Evolutionary conservation across 768 basidiomycete species (phyloP).

Genomic region (Mrakia blollopis): DNA sequence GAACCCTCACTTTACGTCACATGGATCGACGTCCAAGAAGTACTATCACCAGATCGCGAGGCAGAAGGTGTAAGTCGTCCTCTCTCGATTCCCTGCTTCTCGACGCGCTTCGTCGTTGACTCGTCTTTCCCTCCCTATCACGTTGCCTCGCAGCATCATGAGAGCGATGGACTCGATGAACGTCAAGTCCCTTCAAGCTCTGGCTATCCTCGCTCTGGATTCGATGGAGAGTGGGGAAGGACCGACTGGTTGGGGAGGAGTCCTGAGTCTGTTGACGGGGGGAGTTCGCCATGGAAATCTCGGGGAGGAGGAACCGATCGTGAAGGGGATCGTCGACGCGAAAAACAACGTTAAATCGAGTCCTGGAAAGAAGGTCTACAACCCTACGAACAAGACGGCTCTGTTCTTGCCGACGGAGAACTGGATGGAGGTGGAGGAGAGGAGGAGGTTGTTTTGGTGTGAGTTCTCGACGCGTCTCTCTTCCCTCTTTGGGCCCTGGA

Average conservation of each 20-base stretch:
- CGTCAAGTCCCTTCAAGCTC: constrained; percentile 42
- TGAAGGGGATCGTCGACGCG: constrained; percentile 1
- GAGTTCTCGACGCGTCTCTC: neutral
- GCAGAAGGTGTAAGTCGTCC: constrained; percentile 36
- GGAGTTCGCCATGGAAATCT: constrained; percentile 43
- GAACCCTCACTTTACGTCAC: constrained; percentile 10
- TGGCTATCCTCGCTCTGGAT: constrained; percentile 44
- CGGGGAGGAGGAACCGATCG: constrained; percentile 27
- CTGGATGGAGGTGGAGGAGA: constrained; percentile 44
- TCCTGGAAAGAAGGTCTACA: neutral
- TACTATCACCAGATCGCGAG: constrained; percentile 40
- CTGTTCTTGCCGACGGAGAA: constrained; percentile 41
- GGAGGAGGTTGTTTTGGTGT: constrained; percentile 43
- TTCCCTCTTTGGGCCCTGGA: neutral
- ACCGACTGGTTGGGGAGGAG: constrained; percentile 42
- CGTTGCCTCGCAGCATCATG: constrained; percentile 28
- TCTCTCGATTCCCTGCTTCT: neutral
- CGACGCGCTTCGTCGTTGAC: neutral
- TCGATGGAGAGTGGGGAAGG: constrained; percentile 44
- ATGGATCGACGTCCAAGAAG: constrained; percentile 27
- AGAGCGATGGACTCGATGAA: constrained; percentile 43
- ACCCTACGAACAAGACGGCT: constrained; percentile 38
- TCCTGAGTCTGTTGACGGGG: constrained; percentile 43
- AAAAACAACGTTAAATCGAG: neutral
- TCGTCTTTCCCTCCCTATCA: neutral